Evolutionary conservation across 768 basidiomycete genomes (phyloP).

Genomic region (Nidularia pulvinata): DNA sequence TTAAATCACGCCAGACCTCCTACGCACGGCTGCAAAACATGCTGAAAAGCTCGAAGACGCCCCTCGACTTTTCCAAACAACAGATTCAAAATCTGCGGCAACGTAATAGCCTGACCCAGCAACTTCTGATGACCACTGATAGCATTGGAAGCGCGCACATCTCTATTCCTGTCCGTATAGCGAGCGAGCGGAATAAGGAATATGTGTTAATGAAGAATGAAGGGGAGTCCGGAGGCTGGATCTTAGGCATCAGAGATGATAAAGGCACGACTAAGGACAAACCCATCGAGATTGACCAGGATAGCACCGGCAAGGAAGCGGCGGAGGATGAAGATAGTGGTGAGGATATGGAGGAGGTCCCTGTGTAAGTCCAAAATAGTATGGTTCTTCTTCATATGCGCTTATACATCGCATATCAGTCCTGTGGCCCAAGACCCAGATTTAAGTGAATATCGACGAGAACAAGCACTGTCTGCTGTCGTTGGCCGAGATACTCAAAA

Average conservation of each 20-base stretch:
- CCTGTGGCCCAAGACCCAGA: constrained; percentile 51
- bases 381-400: background rate
- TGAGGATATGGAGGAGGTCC: constrained; percentile 82
- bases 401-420: constrained; percentile 23
- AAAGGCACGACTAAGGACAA: constrained; percentile 76
- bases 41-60: constrained; percentile 75
- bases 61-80: constrained; percentile 95
- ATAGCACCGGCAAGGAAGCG: constrained; percentile 54
- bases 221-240: constrained; percentile 88
- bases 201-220: constrained; percentile 96
- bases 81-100: constrained; percentile 92
- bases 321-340: constrained; percentile 56
- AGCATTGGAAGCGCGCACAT: constrained; percentile 89
- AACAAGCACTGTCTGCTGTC: constrained; percentile 62
- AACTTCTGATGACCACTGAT: constrained; percentile 90
- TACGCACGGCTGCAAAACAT: constrained; percentile 91
- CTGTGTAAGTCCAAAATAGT: constrained; percentile 42
- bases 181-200: constrained; percentile 92
- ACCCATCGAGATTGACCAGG: constrained; percentile 84
- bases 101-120: constrained; percentile 90
- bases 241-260: constrained; percentile 89
- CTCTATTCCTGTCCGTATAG: constrained; percentile 90
- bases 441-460: constrained; percentile 58
- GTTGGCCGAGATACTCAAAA: constrained; percentile 44
- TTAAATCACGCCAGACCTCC: constrained; percentile 94